phyloP scores from a whole-genome alignment of 805 yeast genomes.

The Lipomyces orientalis region DNA sequence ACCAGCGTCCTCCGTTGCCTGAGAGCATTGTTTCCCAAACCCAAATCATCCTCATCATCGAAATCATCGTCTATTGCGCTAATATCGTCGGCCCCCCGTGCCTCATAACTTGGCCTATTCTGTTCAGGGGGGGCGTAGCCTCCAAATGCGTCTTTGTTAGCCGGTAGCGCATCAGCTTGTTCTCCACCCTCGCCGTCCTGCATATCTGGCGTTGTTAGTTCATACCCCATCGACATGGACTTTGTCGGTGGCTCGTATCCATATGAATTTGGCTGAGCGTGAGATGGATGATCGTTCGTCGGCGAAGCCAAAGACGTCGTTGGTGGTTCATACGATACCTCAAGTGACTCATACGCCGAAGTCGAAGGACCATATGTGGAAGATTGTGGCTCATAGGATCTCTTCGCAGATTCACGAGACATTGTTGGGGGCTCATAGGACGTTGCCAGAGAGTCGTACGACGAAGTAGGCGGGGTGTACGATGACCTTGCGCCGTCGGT shows the following conservation, averaged over 20 bases:
- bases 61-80: constrained; percentile 8
- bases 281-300: background rate
- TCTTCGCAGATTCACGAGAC: constrained; percentile 2
- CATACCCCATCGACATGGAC: background rate
- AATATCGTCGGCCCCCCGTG: background rate
- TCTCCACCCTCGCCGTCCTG: background rate
- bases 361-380: constrained; percentile 29
- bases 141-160: background rate
- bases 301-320: background rate
- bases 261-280: background rate
- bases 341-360: constrained; percentile 17
- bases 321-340: background rate
- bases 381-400: constrained; percentile 13
- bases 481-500: background rate
- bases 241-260: background rate
- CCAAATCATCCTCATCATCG: constrained; percentile 37
- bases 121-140: background rate
- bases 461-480: constrained; percentile 14
- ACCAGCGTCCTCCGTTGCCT: constrained; percentile 34
- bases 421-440: constrained; percentile 12
- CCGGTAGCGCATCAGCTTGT: background rate
- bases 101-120: background rate
- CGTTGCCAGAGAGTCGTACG: constrained; percentile 15
- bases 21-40: constrained; percentile 34
- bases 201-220: background rate